Conservation (phyloP, 2,329 filamentous ascomycete species). For the Pestalotiopsis sp. region DNA sequence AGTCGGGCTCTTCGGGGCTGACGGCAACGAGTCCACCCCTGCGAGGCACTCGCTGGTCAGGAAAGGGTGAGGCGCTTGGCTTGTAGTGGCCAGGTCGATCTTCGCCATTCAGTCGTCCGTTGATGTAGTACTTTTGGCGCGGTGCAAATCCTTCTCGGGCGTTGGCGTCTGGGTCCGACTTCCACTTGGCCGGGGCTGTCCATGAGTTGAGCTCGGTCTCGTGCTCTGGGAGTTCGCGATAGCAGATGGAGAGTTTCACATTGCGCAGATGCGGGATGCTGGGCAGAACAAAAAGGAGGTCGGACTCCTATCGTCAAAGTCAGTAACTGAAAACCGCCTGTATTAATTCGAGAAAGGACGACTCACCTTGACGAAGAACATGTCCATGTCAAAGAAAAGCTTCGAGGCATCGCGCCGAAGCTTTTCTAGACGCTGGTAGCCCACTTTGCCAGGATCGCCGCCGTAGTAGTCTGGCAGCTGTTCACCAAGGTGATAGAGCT, state of each 20-base stretch:
- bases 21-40: conserved; percentile 54
- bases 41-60: conserved; percentile 56
- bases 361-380: conserved; percentile 69
- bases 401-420: conserved; percentile 53
- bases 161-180: conserved; percentile 55
- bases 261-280: conserved; percentile 59
- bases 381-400: conserved; percentile 57
- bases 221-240: conserved; percentile 58
- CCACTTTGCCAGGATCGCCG: conserved; percentile 44
- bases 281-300: conserved; percentile 61
- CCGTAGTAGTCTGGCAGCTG: conserved; percentile 56
- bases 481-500: conserved; percentile 53
- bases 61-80: conserved; percentile 56
- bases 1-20: conserved; percentile 58
- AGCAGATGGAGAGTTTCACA: conserved; percentile 57
- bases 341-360: neutral
- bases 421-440: conserved; percentile 43
- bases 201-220: conserved; percentile 46
- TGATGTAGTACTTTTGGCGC: conserved; percentile 58
- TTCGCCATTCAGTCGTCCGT: conserved; percentile 56
- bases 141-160: conserved; percentile 57
- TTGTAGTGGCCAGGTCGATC: conserved; percentile 47
- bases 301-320: conserved; percentile 50
- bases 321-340: conserved; percentile 17
- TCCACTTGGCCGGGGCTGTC: conserved; percentile 55